A percentile compares a stretch with the other conserved stretches of the same genome.
Conservation (phyloP, 352 stramenopile species). For the Elongisporangium prolatum region DNA sequence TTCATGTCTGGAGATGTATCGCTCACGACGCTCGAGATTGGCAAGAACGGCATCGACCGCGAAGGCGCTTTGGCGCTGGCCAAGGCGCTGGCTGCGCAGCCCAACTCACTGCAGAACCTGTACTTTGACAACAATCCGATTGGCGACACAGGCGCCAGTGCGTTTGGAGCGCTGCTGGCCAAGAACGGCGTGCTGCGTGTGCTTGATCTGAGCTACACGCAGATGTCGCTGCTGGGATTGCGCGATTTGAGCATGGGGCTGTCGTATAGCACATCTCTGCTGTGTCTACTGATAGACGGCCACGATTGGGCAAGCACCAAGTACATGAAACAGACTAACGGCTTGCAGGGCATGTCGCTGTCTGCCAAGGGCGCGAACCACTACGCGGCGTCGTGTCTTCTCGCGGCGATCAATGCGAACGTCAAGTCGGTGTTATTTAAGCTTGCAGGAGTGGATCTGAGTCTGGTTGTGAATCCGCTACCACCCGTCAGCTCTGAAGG, state of each 20-base stretch:
- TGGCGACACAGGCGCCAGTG: conserved; percentile 62
- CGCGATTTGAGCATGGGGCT: conserved; percentile 68
- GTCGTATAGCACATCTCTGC: conserved; percentile 48
- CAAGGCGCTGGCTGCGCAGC: conserved; percentile 42
- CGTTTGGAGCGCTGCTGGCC: conserved; percentile 60
- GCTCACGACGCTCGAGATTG: conserved; percentile 70
- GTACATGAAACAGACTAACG: conserved; percentile 75
- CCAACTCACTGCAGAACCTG: conserved; percentile 67
- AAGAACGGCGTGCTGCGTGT: conserved; percentile 72
- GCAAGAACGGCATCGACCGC: conserved; percentile 72
- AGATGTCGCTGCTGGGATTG: conserved; percentile 72
- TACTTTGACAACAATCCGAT: conserved; percentile 86
- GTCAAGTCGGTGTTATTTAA: conserved; percentile 62
- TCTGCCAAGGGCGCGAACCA: conserved; percentile 62
- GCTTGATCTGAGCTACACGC: conserved; percentile 76
- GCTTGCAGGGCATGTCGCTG: conserved; percentile 52
- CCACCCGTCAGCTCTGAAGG: neutral
- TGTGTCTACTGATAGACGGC: conserved; percentile 72
- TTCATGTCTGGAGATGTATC: conserved; percentile 46
- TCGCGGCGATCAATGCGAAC: conserved; percentile 70
- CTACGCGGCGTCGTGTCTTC: conserved; percentile 70
- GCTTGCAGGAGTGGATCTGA: conserved; percentile 71
- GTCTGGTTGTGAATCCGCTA: conserved; percentile 34
- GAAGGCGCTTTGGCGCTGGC: conserved; percentile 66
- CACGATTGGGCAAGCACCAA: conserved; percentile 82